Conservation (phyloP, 768 basidiomycete species). For the Tulasnella sp. region DNA sequence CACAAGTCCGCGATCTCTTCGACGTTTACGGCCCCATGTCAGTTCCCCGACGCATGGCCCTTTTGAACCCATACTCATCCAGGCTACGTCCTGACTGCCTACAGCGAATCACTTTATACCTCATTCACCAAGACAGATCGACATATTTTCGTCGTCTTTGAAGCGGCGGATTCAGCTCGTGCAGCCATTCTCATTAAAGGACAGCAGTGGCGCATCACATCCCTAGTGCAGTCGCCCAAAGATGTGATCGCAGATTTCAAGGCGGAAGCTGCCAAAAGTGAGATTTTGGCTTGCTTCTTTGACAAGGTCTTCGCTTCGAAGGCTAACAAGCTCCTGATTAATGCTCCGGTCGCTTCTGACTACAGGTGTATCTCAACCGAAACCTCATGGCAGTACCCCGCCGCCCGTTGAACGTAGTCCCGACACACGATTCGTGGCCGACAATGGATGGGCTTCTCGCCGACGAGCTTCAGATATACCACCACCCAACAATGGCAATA, state of each 20-base stretch:
- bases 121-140: neutral
- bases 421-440: neutral
- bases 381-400: too few relatives aligned
- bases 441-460: constrained; percentile 12
- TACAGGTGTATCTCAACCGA: too few relatives aligned
- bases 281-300: too few relatives aligned
- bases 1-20: neutral
- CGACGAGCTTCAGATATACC: neutral
- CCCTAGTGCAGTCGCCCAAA: neutral
- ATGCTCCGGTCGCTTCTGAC: too few relatives aligned
- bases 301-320: too few relatives aligned
- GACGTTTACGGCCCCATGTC: constrained; percentile 8
- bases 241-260: constrained; percentile 11
- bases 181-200: constrained; percentile 5
- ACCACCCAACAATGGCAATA: neutral
- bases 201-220: constrained; percentile 2
- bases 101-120: constrained; percentile 4
- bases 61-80: neutral
- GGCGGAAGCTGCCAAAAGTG: neutral
- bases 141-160: constrained; percentile 12
- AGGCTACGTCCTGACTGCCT: neutral
- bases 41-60: neutral
- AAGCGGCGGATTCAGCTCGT: neutral
- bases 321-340: too few relatives aligned
- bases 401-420: neutral